These are phyloP conservation scores for Hippophae rhamnoides DNA, from an alignment of 306 rosid species.

Conservation along the genomic window DNA sequence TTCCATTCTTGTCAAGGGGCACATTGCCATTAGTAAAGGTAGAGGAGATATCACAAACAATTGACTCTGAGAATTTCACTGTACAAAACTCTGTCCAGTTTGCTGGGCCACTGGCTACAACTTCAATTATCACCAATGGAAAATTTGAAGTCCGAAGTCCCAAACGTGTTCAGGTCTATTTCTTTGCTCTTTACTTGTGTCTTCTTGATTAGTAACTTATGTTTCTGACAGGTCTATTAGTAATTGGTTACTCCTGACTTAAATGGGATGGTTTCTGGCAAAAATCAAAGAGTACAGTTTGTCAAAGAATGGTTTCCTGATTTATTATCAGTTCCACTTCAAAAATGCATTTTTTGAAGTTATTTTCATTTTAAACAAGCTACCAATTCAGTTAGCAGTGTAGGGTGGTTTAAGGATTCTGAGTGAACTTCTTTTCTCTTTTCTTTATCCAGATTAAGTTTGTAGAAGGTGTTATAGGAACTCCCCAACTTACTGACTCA, in stretches of 20 bases:
- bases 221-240: neutral
- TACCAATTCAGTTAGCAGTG: no score
- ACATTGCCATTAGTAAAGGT: constrained; percentile 59
- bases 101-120: constrained; percentile 67
- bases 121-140: constrained; percentile 78
- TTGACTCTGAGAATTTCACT: constrained; percentile 49
- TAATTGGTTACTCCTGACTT: neutral
- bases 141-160: constrained; percentile 85
- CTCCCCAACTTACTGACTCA: constrained; percentile 87
- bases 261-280: neutral
- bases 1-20: constrained; percentile 68
- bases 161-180: constrained; percentile 66
- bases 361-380: neutral
- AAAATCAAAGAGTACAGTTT: neutral
- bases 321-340: neutral
- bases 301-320: neutral
- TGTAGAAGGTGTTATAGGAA: constrained; percentile 79
- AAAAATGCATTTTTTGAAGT: neutral
- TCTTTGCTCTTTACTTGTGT: neutral
- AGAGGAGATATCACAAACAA: constrained; percentile 85
- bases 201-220: neutral
- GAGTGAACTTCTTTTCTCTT: neutral
- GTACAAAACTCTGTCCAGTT: constrained; percentile 82
- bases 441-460: constrained; percentile 51
- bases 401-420: constrained; percentile 1